phyloP scores from a whole-genome alignment of 768 basidiomycete genomes.

The Mrakia frigida region DNA sequence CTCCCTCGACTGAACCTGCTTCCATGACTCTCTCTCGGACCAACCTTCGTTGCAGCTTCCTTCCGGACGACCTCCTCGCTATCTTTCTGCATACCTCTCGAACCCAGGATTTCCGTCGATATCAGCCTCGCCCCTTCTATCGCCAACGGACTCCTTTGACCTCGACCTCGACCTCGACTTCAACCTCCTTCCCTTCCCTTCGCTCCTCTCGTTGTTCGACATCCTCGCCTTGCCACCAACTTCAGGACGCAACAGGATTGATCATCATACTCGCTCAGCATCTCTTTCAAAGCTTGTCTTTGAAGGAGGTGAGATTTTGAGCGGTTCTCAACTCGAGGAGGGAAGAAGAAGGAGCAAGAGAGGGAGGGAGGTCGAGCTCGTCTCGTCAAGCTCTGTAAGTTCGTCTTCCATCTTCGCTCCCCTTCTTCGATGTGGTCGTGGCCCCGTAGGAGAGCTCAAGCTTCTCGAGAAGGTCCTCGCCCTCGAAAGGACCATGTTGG shows the following conservation, averaged over 20 bases:
- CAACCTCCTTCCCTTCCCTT: not conserved
- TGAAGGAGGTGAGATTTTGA: not conserved
- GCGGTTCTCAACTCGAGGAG: not conserved
- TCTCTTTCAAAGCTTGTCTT: not conserved
- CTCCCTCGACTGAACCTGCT: too few relatives aligned
- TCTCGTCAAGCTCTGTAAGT: not conserved
- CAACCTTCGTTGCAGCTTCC: too few relatives aligned
- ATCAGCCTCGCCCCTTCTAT: not conserved
- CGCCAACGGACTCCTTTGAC: not conserved
- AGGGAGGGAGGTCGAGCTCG: not conserved
- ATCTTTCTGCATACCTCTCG: too few relatives aligned
- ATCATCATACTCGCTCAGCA: not conserved
- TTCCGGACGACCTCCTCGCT: too few relatives aligned
- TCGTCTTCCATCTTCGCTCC: too few relatives aligned
- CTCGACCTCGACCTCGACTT: not conserved
- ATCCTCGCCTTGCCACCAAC: not conserved
- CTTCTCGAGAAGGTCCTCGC: too few relatives aligned
- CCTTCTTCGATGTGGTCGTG: too few relatives aligned
- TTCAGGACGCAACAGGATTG: not conserved
- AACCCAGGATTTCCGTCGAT: not conserved
- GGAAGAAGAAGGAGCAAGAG: not conserved
- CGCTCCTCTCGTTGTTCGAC: not conserved
- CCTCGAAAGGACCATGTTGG: too few relatives aligned
- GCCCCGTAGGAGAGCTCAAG: too few relatives aligned
- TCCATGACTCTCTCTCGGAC: too few relatives aligned